phyloP scores from a whole-genome alignment of 164 flowering plant species.

The Tetrastigma voinierianum region DNA sequence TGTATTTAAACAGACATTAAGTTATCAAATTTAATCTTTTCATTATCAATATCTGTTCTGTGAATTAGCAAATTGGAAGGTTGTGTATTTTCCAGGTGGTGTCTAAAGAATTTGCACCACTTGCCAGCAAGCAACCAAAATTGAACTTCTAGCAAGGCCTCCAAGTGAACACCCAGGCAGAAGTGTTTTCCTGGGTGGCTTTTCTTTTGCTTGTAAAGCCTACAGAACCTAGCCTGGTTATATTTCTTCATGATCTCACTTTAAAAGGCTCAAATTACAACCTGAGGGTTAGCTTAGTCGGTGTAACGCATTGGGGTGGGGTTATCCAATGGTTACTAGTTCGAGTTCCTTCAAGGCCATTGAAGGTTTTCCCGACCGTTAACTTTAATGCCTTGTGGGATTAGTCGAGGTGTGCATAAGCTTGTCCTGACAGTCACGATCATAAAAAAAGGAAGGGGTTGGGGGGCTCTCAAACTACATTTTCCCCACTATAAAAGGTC shows the following conservation, averaged over 20 bases:
- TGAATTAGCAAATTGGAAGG: slow-evolving; percentile 23
- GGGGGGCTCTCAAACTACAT: no score
- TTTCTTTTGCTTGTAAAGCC: background rate
- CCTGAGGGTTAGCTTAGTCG: no score
- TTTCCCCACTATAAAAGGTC: no score
- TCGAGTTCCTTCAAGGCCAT: no score
- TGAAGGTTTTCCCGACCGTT: no score
- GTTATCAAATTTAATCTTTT: background rate
- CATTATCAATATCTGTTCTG: background rate
- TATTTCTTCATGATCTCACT: slow-evolving; percentile 4
- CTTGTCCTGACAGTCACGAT: no score
- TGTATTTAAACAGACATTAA: no score
- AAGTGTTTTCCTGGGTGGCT: slow-evolving; percentile 21
- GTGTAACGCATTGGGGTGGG: no score
- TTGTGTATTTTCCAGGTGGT: slow-evolving; percentile 77
- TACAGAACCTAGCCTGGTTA: slow-evolving; percentile 24
- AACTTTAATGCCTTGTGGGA: no score
- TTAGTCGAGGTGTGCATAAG: no score
- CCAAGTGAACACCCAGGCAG: slow-evolving; percentile 1
- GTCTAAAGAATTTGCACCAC: slow-evolving; percentile 52
- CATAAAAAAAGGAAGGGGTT: no score
- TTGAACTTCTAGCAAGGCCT: slow-evolving; percentile 23
- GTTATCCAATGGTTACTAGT: no score
- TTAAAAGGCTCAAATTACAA: background rate
- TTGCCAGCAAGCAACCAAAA: slow-evolving; percentile 92